Percentiles rank a stretch among this genome's conserved stretches.
Evolutionary conservation across 2,329 filamentous ascomycete species (phyloP).

Genomic region (Penicillium sp.): DNA sequence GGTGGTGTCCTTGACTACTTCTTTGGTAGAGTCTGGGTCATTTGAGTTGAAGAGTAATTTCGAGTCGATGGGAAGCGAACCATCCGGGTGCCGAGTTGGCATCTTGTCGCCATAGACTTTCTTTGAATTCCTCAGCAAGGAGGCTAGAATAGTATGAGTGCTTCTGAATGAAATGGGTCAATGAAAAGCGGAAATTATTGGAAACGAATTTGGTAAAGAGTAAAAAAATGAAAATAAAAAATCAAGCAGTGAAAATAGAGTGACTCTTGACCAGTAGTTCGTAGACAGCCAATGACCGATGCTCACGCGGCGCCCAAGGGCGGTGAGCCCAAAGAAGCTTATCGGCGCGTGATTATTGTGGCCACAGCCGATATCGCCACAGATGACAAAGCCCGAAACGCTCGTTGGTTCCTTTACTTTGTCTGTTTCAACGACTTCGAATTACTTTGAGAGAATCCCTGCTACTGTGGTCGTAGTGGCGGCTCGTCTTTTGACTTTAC

Average conservation of each 20-base stretch:
- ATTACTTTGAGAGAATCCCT: conserved; percentile 1
- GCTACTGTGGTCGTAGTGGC: neutral
- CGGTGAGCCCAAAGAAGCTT: conserved; percentile 30
- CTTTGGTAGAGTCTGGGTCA: neutral
- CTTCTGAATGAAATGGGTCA: neutral
- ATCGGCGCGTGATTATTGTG: conserved; percentile 18
- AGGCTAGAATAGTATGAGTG: neutral
- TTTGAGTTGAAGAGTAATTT: neutral
- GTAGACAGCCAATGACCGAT: conserved; percentile 15
- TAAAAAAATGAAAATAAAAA: neutral
- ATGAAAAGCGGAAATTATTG: neutral
- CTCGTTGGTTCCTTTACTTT: conserved; percentile 22
- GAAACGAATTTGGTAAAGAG: conserved; percentile 2
- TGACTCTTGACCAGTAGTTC: conserved; percentile 9
- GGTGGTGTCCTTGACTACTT: neutral
- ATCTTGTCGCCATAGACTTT: neutral
- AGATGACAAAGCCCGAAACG: conserved; percentile 38
- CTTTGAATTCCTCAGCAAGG: neutral
- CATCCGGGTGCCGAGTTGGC: neutral
- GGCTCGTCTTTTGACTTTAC: neutral
- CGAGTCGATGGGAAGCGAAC: neutral
- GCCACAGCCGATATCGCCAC: conserved; percentile 36
- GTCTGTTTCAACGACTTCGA: conserved; percentile 10
- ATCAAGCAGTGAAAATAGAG: neutral
- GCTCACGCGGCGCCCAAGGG: conserved; percentile 12